phyloP scores from a whole-genome alignment of 1,139 yeast genomes.

The Suhomyces wounanorum region DNA sequence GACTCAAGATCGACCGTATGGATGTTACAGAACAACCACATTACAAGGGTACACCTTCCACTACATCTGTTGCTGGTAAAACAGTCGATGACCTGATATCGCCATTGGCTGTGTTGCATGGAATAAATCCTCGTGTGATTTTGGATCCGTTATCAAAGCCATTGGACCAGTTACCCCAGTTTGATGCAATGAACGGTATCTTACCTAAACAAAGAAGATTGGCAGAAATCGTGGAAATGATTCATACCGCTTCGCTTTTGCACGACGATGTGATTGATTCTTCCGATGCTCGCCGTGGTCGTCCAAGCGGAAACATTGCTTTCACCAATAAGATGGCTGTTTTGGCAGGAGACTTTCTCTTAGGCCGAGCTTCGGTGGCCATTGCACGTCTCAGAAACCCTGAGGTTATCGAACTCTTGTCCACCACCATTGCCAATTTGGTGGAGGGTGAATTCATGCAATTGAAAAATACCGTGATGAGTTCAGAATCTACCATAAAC shows the following conservation, averaged over 20 bases:
- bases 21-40: conserved; percentile 69
- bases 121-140: conserved; percentile 78
- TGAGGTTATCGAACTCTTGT: conserved; percentile 93
- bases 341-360: conserved; percentile 90
- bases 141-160: conserved; percentile 84
- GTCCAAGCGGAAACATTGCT: conserved; percentile 90
- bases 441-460: conserved; percentile 99
- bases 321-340: conserved; percentile 98
- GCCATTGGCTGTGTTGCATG: conserved; percentile 83
- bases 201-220: conserved; percentile 91
- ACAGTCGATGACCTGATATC: conserved; percentile 63
- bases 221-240: conserved; percentile 98
- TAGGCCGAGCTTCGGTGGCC: conserved; percentile 96
- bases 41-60: conserved; percentile 52
- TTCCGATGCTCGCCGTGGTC: conserved; percentile 86
- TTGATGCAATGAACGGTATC: conserved; percentile 65
- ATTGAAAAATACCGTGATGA: conserved; percentile 81
- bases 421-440: conserved; percentile 93
- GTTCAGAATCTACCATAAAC: conserved; percentile 45
- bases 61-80: conserved; percentile 54
- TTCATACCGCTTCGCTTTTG: conserved; percentile 92
- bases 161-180: conserved; percentile 68
- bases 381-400: conserved; percentile 90
- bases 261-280: conserved; percentile 98
- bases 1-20: conserved; percentile 58